Percentiles rank a stretch among this genome's conserved stretches.
These are phyloP conservation scores for Sporisorium graminicola DNA, from an alignment of 1,284 basidiomycete species.

Conservation along the genomic window DNA sequence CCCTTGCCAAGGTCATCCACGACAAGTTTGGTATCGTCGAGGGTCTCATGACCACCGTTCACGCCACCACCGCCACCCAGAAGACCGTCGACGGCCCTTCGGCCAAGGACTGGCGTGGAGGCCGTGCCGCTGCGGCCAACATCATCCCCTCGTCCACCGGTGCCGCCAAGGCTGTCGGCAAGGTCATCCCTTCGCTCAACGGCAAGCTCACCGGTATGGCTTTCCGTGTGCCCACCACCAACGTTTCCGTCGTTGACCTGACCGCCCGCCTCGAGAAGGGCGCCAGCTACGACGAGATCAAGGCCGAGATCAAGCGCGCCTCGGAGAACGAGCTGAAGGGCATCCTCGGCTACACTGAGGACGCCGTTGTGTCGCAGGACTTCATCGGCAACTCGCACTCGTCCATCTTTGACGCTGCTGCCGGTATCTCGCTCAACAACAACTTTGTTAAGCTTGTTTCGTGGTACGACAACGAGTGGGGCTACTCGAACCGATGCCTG, in stretches of 20 bases:
- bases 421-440: slow-evolving; percentile 91
- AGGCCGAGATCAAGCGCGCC: slow-evolving; percentile 85
- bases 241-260: slow-evolving; percentile 98
- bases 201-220: slow-evolving; percentile 94
- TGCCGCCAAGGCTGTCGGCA: slow-evolving; percentile 97
- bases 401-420: slow-evolving; percentile 80
- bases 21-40: slow-evolving; percentile 76
- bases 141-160: slow-evolving; percentile 99
- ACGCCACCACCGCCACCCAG: slow-evolving; percentile 87
- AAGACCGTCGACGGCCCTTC: slow-evolving; percentile 91
- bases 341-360: slow-evolving; percentile 95
- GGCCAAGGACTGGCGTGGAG: slow-evolving; percentile 79
- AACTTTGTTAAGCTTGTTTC: slow-evolving; percentile 96
- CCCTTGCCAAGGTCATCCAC: slow-evolving; percentile 97
- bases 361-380: slow-evolving; percentile 83
- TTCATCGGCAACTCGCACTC: slow-evolving; percentile 77
- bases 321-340: slow-evolving; percentile 80
- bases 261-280: slow-evolving; percentile 91
- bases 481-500: slow-evolving; percentile 93
- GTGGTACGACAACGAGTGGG: slow-evolving; percentile 89
- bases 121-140: slow-evolving; percentile 96
- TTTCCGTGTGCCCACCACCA: slow-evolving; percentile 97
- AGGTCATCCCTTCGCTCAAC: slow-evolving; percentile 96
- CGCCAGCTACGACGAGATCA: slow-evolving; percentile 88
- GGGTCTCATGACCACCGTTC: slow-evolving; percentile 97